Conservation (phyloP, 805 yeast species). For the Cyberlindnera sargentensis region DNA sequence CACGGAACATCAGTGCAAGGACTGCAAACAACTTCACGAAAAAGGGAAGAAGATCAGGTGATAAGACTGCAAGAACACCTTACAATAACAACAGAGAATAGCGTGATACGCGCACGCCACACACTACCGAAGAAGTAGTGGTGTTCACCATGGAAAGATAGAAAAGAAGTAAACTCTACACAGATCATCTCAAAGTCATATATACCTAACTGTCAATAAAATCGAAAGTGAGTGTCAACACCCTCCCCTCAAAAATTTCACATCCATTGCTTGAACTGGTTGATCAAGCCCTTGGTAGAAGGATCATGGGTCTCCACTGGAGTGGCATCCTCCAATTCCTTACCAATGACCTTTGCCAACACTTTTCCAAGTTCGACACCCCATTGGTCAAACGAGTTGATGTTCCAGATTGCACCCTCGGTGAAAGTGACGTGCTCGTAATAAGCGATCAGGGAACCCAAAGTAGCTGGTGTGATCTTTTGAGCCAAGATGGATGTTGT, state of each 20-base stretch:
- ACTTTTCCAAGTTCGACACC: conserved; percentile 99
- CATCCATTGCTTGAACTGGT: conserved; percentile 87
- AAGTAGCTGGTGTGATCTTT: conserved; percentile 91
- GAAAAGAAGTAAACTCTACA: no score
- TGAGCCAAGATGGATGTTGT: conserved; percentile 95
- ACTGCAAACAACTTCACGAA: no score
- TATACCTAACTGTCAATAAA: no score
- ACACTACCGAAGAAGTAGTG: no score
- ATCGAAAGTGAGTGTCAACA: no score
- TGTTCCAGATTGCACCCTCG: conserved; percentile 99
- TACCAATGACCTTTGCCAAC: conserved; percentile 91
- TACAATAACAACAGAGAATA: no score
- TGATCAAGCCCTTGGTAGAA: conserved; percentile 87
- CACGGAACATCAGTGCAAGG: no score
- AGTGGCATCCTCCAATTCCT: conserved; percentile 64
- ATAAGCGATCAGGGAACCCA: conserved; percentile 95
- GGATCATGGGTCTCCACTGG: conserved; percentile 71
- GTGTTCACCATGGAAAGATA: no score
- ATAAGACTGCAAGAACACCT: no score
- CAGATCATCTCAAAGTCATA: no score
- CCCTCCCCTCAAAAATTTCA: not conserved
- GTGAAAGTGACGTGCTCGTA: conserved; percentile 96
- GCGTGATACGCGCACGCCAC: no score
- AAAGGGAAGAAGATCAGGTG: no score
- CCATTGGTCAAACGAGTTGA: conserved; percentile 99